Conservation (phyloP, 305 asterid species). For the Solanum aculeatissimum region DNA sequence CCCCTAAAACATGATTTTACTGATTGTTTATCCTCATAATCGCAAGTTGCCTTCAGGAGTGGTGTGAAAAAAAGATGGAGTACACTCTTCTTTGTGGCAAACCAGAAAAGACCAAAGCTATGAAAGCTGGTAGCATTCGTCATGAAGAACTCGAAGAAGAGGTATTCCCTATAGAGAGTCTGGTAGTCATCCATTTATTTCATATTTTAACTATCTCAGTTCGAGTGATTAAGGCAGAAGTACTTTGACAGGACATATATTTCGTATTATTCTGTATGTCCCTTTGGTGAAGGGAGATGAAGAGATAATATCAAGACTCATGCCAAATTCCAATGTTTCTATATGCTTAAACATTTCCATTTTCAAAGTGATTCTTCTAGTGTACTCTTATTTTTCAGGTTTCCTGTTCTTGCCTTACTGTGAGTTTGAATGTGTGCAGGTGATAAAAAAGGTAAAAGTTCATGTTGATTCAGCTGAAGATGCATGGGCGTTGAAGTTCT, state of each 20-base stretch:
- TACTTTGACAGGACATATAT: background rate
- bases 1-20: background rate
- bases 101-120: constrained; percentile 53
- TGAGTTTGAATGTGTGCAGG: constrained; percentile 31
- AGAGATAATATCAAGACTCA: background rate
- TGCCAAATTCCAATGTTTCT: background rate
- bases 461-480: constrained; percentile 48
- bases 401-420: constrained; percentile 2
- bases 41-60: constrained; percentile 40
- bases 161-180: constrained; percentile 23
- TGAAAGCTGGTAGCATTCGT: constrained; percentile 73
- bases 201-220: background rate
- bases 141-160: constrained; percentile 73
- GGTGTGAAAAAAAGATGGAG: constrained; percentile 89
- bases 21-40: background rate
- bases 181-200: background rate
- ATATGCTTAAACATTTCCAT: background rate
- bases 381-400: background rate
- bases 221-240: background rate
- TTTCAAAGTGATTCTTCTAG: background rate
- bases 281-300: background rate
- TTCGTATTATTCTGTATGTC: background rate
- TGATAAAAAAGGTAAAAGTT: constrained; percentile 45
- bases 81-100: constrained; percentile 39
- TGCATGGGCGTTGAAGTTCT: constrained; percentile 60